These are phyloP conservation scores for Penicillium italicum DNA, from an alignment of 2,329 filamentous ascomycete genomes.

Conservation along the genomic window DNA sequence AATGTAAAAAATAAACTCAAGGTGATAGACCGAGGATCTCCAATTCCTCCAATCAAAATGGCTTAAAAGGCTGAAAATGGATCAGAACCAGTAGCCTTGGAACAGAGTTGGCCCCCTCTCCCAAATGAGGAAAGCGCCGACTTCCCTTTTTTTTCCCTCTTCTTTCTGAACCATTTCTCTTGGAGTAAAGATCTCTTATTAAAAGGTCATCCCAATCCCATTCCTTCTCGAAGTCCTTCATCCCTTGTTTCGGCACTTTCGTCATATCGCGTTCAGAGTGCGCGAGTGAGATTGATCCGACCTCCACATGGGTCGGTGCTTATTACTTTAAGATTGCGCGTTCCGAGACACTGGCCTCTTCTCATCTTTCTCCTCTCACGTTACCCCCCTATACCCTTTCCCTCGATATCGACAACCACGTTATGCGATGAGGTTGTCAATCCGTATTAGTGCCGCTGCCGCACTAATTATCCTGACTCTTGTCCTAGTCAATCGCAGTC, in stretches of 20 bases:
- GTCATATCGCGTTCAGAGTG: slow-evolving; percentile 4
- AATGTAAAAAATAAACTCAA: background rate
- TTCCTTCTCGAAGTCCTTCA: background rate
- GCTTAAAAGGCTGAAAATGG: background rate
- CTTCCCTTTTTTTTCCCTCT: background rate
- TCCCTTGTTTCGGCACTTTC: slow-evolving; percentile 9
- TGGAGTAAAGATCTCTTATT: background rate
- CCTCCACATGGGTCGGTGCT: slow-evolving; percentile 7
- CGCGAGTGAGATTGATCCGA: background rate
- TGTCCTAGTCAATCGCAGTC: slow-evolving; percentile 28
- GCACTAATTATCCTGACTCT: slow-evolving; percentile 31
- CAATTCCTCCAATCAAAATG: background rate
- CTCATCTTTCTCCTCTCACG: slow-evolving; percentile 5
- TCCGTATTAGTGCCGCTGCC: slow-evolving; percentile 30
- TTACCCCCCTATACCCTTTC: slow-evolving; percentile 5
- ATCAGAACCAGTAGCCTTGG: background rate
- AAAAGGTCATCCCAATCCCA: background rate
- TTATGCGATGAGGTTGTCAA: slow-evolving; percentile 26
- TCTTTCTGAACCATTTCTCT: background rate
- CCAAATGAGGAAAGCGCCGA: slow-evolving; percentile 1
- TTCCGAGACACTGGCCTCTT: slow-evolving; percentile 3
- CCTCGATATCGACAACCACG: slow-evolving; percentile 6
- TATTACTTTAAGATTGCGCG: slow-evolving; percentile 9
- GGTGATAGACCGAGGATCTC: background rate
- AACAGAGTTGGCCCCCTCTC: background rate